phyloP scores from a whole-genome alignment of 441 rosid genomes.

The Macaranga tanarius region DNA sequence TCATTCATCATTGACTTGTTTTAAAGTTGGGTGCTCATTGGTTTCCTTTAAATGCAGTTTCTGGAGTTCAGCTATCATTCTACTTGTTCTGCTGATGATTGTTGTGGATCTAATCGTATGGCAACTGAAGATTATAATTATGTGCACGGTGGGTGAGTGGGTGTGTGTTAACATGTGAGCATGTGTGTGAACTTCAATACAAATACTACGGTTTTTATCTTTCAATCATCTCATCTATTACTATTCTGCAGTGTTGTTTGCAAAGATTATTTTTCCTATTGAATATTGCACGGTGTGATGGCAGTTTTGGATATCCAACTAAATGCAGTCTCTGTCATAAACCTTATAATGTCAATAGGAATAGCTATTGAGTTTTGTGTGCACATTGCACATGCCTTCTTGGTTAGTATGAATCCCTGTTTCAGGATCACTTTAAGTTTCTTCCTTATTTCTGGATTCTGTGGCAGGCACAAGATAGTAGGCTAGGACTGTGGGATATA shows the following conservation, averaged over 20 bases:
- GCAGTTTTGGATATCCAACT: slow-evolving; percentile 79
- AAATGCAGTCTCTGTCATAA: slow-evolving; percentile 86
- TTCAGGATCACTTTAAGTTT: neutral
- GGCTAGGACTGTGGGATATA: neutral
- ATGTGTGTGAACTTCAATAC: slow-evolving; percentile 11
- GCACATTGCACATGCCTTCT: slow-evolving; percentile 46
- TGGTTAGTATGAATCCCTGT: slow-evolving; percentile 43
- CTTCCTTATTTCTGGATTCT: neutral
- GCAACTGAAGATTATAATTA: slow-evolving; percentile 8
- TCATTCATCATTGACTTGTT: too few relatives aligned
- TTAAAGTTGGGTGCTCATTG: slow-evolving; percentile 10
- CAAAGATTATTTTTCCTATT: slow-evolving; percentile 8
- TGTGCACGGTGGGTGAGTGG: neutral
- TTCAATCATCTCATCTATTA: neutral
- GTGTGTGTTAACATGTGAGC: neutral
- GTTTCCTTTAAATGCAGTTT: slow-evolving; percentile 46
- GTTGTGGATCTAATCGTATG: slow-evolving; percentile 83
- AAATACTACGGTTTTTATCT: neutral
- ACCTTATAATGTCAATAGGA: slow-evolving; percentile 83
- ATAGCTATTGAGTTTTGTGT: too few relatives aligned
- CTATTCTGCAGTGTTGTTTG: neutral
- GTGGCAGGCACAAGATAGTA: neutral
- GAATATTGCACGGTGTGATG: slow-evolving; percentile 74
- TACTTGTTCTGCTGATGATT: slow-evolving; percentile 77
- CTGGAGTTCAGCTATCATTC: slow-evolving; percentile 80